Base-by-base conservation (phyloP, 148 eudicot species). In the Rhododendron mucronatum region DNA sequence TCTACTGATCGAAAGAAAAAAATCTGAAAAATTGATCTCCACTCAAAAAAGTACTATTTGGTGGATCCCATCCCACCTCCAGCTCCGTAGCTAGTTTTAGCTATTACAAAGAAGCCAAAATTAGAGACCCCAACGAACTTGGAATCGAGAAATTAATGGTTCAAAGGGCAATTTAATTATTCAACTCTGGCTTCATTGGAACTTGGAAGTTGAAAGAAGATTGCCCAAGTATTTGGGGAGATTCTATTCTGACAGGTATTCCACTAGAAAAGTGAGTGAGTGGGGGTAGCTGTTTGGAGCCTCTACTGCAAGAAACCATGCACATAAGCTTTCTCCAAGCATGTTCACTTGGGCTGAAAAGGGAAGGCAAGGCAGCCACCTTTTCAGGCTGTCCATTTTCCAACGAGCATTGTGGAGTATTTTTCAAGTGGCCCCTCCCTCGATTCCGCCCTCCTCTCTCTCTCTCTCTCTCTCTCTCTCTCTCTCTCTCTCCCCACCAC, bases 281-380 rank as follows among this genome's bases (percentile, higher is more conserved):
- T 85, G 82, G 83, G 1, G 21, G 71, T 7, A 28, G 67, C 45
- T 3, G 18, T 5, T 86, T 67, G 51, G 80, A 35, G 41, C 35
- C 35, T 81, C 71, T 81, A 14, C 87, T 41, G 21, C 80, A 48
- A 80, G 87, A 77, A 81, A 80, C 83, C 11, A 65, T 78, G 13
- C 83, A 85, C 11, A 21, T 13, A 80, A 80, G 20, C 84, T 81
- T 81, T 81, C 51, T 50, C 20, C 11, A 44, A 51, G 82, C 80
- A 53, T 81, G 67, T 81, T 80, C 84, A 48, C 67, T 85, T 63
- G 79, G 67, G 84, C 84, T 69, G 35, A 65, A 69, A 86, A 81
- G 45, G 84, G 55, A 5, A 81, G 80, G 51, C 51, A 69, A 86
- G 35, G 80, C 7, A 53, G 84, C 84, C 0, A 21, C 21, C 75